Evolutionary conservation across 345 rosid species (phyloP).

Genomic region (Acer saccharum): DNA sequence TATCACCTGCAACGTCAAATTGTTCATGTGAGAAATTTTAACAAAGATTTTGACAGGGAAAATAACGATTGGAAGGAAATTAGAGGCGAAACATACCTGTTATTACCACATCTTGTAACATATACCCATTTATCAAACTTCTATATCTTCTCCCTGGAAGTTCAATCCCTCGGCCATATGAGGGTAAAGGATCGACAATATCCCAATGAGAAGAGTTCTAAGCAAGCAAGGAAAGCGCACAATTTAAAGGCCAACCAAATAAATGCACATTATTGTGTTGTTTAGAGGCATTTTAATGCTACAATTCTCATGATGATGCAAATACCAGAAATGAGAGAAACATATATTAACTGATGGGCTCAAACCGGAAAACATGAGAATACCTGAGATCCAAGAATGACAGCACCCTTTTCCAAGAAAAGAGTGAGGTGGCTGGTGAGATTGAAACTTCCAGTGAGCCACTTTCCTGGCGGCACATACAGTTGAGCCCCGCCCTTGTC

Average conservation of each 20-base stretch:
- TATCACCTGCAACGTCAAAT: constrained; percentile 56
- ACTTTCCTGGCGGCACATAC: constrained; percentile 82
- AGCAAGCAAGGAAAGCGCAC: constrained; percentile 18
- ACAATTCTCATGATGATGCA: background rate
- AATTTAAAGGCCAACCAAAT: background rate
- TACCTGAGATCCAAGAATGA: constrained; percentile 93
- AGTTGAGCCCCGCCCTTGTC: constrained; percentile 99
- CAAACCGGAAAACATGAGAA: background rate
- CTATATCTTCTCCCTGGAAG: constrained; percentile 74
- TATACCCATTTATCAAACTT: constrained; percentile 84
- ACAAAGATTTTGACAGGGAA: background rate
- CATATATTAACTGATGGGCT: background rate
- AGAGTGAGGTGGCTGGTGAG: constrained; percentile 97
- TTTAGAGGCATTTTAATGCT: background rate
- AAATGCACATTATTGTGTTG: background rate
- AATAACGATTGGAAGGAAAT: background rate
- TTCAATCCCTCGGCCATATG: constrained; percentile 88
- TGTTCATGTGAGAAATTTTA: background rate
- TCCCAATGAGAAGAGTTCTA: constrained; percentile 90
- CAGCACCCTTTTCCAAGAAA: constrained; percentile 85
- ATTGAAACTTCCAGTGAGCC: constrained; percentile 93
- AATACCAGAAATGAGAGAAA: background rate
- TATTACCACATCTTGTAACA: constrained; percentile 70
- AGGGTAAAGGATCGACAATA: constrained; percentile 73
- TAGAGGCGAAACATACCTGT: constrained; percentile 49